phyloP scores from a whole-genome alignment of 2,329 filamentous ascomycete genomes.

The Lasiodiplodia gonubiensis region DNA sequence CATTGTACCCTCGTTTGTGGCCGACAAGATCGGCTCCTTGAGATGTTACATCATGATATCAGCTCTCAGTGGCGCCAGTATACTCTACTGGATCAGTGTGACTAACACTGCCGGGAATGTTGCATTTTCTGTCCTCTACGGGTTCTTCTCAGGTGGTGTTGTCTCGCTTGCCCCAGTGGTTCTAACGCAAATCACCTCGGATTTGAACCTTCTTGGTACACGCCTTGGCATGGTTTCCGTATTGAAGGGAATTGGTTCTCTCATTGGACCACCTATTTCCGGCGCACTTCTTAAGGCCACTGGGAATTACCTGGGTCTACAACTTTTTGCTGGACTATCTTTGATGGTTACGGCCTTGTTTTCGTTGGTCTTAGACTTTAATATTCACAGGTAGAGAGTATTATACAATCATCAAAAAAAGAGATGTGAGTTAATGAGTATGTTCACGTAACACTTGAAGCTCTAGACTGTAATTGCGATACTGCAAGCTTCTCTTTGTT shows the following conservation, averaged over 20 bases:
- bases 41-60: conserved; percentile 2
- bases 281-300: conserved; percentile 57
- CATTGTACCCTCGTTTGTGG: conserved; percentile 50
- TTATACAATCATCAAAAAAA: no score
- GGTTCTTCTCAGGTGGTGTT: conserved; percentile 17
- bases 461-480: no score
- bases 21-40: conserved; percentile 48
- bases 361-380: background rate
- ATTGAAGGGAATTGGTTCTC: conserved; percentile 55
- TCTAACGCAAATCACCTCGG: conserved; percentile 7
- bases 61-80: background rate
- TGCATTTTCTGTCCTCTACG: conserved; percentile 17
- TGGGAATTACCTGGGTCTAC: background rate
- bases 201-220: conserved; percentile 50
- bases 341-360: background rate
- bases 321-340: conserved; percentile 2
- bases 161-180: conserved; percentile 4
- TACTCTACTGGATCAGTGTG: conserved; percentile 8
- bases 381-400: background rate
- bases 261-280: conserved; percentile 63
- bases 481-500: no score
- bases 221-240: conserved; percentile 63
- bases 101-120: conserved; percentile 3
- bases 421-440: no score
- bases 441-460: no score